Evolutionary conservation across 2,329 filamentous ascomycete species (phyloP).

Genomic region (Neophaeococcomyces mojaviensis): DNA sequence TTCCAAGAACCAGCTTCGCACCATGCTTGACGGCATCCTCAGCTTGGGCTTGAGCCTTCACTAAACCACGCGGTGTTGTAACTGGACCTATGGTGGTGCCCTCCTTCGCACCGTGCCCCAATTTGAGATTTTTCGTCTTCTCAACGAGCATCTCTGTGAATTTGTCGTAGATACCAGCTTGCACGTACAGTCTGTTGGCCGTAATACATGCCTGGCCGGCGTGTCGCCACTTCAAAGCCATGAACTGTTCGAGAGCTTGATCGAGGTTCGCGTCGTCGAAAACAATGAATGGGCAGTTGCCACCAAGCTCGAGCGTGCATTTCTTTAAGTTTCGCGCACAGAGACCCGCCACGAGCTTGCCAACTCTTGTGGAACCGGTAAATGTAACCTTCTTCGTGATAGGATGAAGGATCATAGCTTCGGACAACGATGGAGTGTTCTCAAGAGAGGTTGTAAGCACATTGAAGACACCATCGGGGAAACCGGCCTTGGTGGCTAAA

Average conservation of each 20-base stretch:
- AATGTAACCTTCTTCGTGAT: slow-evolving; percentile 55
- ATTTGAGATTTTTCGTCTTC: slow-evolving; percentile 44
- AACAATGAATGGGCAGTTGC: slow-evolving; percentile 58
- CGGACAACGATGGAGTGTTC: slow-evolving; percentile 33
- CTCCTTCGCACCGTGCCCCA: slow-evolving; percentile 53
- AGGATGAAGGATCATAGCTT: slow-evolving; percentile 49
- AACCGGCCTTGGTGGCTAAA: slow-evolving; percentile 48
- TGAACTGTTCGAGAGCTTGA: slow-evolving; percentile 32
- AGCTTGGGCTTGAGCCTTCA: slow-evolving; percentile 52
- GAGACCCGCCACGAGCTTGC: slow-evolving; percentile 54
- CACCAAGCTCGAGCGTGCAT: slow-evolving; percentile 56
- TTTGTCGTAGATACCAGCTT: slow-evolving; percentile 39
- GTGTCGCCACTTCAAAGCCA: slow-evolving; percentile 37
- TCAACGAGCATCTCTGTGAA: slow-evolving; percentile 50
- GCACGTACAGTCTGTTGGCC: slow-evolving; percentile 40
- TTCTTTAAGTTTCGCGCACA: slow-evolving; percentile 58
- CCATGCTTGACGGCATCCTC: slow-evolving; percentile 57
- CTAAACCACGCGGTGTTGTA: slow-evolving; percentile 49
- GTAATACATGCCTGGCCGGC: slow-evolving; percentile 40
- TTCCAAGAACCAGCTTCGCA: slow-evolving; percentile 57
- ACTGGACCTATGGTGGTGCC: slow-evolving; percentile 54
- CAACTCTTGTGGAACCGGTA: slow-evolving; percentile 54
- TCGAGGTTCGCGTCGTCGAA: slow-evolving; percentile 59
- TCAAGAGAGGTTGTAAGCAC: slow-evolving; percentile 48
- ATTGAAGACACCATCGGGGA: slow-evolving; percentile 54